These are phyloP conservation scores for Talaromyces piceae DNA, from an alignment of 2,329 filamentous ascomycete species.

Conservation along the genomic window DNA sequence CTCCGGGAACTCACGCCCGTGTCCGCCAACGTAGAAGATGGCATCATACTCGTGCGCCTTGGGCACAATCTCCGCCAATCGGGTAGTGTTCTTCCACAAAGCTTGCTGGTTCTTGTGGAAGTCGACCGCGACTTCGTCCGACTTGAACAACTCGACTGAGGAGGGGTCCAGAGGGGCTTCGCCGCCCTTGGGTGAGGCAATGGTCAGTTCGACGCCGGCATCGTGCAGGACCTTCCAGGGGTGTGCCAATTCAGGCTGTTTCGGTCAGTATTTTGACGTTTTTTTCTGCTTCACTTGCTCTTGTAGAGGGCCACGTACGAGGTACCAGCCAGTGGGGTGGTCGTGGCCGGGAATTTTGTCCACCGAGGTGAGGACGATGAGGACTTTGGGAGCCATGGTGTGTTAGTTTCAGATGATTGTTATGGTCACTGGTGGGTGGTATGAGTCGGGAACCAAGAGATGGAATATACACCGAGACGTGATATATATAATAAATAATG, in stretches of 20 bases:
- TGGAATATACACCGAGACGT: no score
- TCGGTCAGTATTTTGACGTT: neutral
- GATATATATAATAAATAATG: neutral
- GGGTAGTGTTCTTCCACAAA: slow-evolving; percentile 58
- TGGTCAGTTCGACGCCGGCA: slow-evolving; percentile 45
- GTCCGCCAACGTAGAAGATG: slow-evolving; percentile 53
- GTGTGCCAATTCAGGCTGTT: slow-evolving; percentile 54
- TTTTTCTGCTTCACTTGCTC: neutral
- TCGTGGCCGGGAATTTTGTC: slow-evolving; percentile 36
- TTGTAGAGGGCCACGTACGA: slow-evolving; percentile 43
- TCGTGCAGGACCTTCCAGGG: slow-evolving; percentile 53
- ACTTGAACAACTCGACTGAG: slow-evolving; percentile 49
- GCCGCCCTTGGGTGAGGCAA: slow-evolving; percentile 58
- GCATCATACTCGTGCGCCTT: slow-evolving; percentile 57
- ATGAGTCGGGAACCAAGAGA: no score
- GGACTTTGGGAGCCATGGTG: slow-evolving; percentile 47
- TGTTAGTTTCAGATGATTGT: neutral
- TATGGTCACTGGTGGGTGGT: neutral
- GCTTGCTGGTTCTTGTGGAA: slow-evolving; percentile 51
- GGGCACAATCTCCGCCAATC: slow-evolving; percentile 50
- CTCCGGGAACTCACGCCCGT: slow-evolving; percentile 49
- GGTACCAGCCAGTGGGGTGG: slow-evolving; percentile 61
- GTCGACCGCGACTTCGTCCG: slow-evolving; percentile 44
- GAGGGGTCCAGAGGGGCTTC: slow-evolving; percentile 53
- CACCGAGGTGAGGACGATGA: slow-evolving; percentile 64